phyloP scores from a whole-genome alignment of 225 moss, liverwort and hornwort species.

The Polytrichum commune region DNA sequence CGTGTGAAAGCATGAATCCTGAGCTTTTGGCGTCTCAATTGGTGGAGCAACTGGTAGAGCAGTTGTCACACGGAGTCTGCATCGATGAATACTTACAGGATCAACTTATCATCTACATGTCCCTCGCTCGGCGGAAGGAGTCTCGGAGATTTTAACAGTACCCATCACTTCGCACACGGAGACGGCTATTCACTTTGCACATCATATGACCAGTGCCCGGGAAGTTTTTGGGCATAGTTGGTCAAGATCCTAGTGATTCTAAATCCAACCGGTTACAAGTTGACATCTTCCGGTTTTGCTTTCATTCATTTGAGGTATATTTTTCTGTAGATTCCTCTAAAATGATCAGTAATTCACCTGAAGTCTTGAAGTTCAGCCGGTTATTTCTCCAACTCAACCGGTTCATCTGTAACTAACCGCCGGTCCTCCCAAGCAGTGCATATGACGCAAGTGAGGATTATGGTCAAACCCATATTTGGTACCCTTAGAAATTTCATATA shows the following conservation, averaged over 20 bases:
- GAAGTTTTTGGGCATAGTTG: too few species aligned
- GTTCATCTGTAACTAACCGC: too few species aligned
- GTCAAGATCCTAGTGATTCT: too few species aligned
- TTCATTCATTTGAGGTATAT: too few species aligned
- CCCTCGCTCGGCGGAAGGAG: slow-evolving; percentile 54
- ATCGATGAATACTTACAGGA: slow-evolving; percentile 70
- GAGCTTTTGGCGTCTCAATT: slow-evolving; percentile 28
- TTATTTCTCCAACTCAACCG: too few species aligned
- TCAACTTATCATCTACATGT: slow-evolving; percentile 77
- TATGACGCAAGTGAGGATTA: slow-evolving; percentile 32
- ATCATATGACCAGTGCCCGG: too few species aligned
- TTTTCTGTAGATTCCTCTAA: too few species aligned
- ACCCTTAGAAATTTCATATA: slow-evolving; percentile 9
- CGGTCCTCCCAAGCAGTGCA: too few species aligned
- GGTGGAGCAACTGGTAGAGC: slow-evolving; percentile 27
- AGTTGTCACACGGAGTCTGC: slow-evolving; percentile 43
- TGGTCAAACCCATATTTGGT: slow-evolving; percentile 1
- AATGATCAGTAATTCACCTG: too few species aligned
- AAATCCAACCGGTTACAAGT: too few species aligned
- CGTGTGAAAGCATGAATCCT: slow-evolving; percentile 5
- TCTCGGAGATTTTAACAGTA: slow-evolving; percentile 43
- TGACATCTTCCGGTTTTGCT: too few species aligned
- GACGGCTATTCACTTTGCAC: slow-evolving; percentile 30
- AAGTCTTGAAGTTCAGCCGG: too few species aligned
- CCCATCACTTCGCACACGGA: slow-evolving; percentile 50